Conservation (phyloP, 129 eudicot species). For the Cynara cardunculus region DNA sequence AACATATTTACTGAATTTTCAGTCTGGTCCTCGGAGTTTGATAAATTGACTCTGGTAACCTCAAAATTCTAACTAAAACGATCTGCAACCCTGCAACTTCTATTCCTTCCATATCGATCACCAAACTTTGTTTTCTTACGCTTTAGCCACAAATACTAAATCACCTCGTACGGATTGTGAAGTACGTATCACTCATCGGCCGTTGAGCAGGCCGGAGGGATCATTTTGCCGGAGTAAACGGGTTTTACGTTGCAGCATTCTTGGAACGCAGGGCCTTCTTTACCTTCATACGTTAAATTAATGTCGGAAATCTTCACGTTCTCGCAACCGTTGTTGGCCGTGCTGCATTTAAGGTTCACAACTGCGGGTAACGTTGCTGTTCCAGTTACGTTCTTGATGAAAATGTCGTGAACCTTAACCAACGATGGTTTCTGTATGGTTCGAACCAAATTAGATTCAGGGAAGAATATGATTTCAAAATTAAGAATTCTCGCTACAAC, state of each 20-base stretch:
- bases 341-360: constrained; percentile 55
- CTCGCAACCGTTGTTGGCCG: constrained; percentile 42
- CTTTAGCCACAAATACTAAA: neutral
- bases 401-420: constrained; percentile 49
- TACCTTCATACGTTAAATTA: constrained; percentile 40
- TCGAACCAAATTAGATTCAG: neutral
- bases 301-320: constrained; percentile 46
- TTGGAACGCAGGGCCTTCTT: constrained; percentile 32
- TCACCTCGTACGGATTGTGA: neutral
- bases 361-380: constrained; percentile 33
- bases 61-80: neutral
- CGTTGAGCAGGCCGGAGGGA: constrained; percentile 26
- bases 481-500: neutral
- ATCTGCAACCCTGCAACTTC: neutral
- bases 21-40: neutral
- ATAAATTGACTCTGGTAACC: neutral
- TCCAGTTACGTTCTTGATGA: constrained; percentile 45
- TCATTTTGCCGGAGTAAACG: constrained; percentile 27
- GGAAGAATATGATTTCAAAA: neutral
- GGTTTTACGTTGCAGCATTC: constrained; percentile 49
- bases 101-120: neutral
- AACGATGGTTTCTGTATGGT: constrained; percentile 40
- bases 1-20: neutral
- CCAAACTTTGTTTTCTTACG: neutral
- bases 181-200: neutral